Evolutionary conservation across 2,329 filamentous ascomycete species (phyloP), one percentile per base, ranked within the genome.

Genomic region (Fusarium duplospermum): DNA sequence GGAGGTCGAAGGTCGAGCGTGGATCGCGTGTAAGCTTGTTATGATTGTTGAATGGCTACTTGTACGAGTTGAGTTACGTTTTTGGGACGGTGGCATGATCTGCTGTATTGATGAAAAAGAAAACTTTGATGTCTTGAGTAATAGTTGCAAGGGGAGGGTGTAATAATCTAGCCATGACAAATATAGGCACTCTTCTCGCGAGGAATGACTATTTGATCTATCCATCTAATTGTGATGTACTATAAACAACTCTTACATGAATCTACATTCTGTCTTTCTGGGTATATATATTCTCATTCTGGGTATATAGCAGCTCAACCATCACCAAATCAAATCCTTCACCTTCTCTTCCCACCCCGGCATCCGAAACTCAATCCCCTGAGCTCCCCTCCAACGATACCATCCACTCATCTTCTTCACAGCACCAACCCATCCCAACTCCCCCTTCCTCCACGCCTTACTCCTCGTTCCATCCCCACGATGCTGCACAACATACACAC

Each of bases 391-490:
- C 76, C 69, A 77, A 6, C 76, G 56, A 52, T 83, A 83, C 70
- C 81, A 82, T 59, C 82, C 80, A 42, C 83, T 77, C 33, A 85
- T 82, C 64, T 82, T 82, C 80, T 83, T 85, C 36, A 83, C 80
- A 0, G 86, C 87, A 3, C 87, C 86, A 22, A 70, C 60, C 87
- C 86, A 88, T 1, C 87, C 87, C 10, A 88, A 74, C 78, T 83
- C 79, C 62, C 82, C 78, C 62, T 81, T 83, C 58, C 79, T 81
- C 86, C 86, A 88, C 9, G 81, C 82, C 73, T 75, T 82, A 0
- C 76, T 80, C 58, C 74, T 76, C 0, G 76, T 66, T 6, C 82
- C 80, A 57, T 80, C 79, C 1, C 66, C 65, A 1, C 76, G 67
- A 36, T 72, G 72, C 74, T 82, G 79, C 31, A 84, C 75, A 9